Base-by-base conservation (phyloP, 495 filamentous ascomycete genomes). In the Parachaetomium inaequale region DNA sequence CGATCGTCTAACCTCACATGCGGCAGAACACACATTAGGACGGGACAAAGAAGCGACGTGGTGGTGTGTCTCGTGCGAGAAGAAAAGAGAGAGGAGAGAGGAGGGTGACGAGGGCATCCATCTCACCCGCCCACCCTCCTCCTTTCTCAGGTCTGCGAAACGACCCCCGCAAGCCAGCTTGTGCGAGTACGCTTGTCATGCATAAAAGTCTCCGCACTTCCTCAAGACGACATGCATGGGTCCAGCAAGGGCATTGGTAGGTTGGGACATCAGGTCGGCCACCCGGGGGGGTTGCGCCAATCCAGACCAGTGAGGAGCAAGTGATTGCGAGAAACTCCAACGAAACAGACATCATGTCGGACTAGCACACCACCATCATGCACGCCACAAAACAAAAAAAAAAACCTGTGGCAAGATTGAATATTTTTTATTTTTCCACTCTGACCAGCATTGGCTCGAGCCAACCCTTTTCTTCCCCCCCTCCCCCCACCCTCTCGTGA, bases 291-390 rank as follows among this genome's bases (percentile, higher is more conserved):
- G 1, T n/a, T n/a, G n/a, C n/a, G n/a, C 34, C 36, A 4, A 23
- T n/a, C 11, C 29, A 36, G 21, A 11, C 43, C 29, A 50, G 43
- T 29, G 29, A 50, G 31, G 15, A 59, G 0, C 28, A 50, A 40
- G 19, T 38, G 56, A 50, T 50, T 59, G 56, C 43, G 56, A 50
- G 43, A 23, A 32, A n/a, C 43, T 38, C 21, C 56, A 49, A 25
- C 56, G 40, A 38, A 50, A 15, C 12, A n/a, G n/a, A 21, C 43
- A 59, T 59, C 56, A 38, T 59, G 25, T 17, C 31, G 56, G 36
- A n/a, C 43, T 26, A 29, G 10, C 28, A 58, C 55, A 49, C 55
- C 29, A 40, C 36, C 36, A 23, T 38, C n/a, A n/a, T 46, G 36
- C 53, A 55, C 25, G 53, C 36, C 21, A 4, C 4, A 23, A 26